These are phyloP conservation scores for Bolboschoenus planiculmis DNA, from an alignment of 176 grass and related monocot species.

Conservation along the genomic window DNA sequence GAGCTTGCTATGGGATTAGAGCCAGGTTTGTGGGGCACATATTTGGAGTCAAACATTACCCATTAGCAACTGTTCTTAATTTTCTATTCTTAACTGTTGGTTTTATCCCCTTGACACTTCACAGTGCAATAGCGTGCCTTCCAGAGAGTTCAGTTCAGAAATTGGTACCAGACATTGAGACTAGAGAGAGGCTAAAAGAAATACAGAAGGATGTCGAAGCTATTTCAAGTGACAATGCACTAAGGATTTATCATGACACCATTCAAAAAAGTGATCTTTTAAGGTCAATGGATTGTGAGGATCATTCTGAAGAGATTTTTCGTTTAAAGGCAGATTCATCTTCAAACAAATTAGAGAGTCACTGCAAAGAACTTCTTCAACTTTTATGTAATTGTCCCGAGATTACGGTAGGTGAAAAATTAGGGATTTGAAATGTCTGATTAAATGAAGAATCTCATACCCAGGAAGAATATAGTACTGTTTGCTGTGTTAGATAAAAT, in stretches of 20 bases:
- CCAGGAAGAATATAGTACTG: not conserved
- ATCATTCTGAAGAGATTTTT: constrained; percentile 19
- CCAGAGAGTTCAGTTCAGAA: constrained; percentile 45
- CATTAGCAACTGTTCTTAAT: not conserved
- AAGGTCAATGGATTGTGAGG: constrained; percentile 8
- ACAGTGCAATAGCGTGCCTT: constrained; percentile 53
- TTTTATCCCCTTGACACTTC: not conserved
- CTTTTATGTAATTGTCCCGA: constrained; percentile 40
- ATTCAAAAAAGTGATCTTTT: constrained; percentile 22
- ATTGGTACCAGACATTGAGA: constrained; percentile 30
- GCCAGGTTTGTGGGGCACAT: not conserved
- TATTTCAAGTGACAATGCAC: constrained; percentile 47
- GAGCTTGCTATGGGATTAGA: not conserved
- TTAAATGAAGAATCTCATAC: constrained; percentile 2
- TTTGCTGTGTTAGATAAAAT: not conserved
- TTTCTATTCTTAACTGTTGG: not conserved
- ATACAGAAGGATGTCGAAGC: constrained; percentile 33
- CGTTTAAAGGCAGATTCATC: not conserved
- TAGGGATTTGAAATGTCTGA: constrained; percentile 23
- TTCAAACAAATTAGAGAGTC: constrained; percentile 36
- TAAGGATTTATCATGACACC: constrained; percentile 43
- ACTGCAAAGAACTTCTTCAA: constrained; percentile 37
- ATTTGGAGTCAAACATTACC: not conserved
- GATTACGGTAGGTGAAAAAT: constrained; percentile 38
- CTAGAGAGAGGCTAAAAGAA: constrained; percentile 33